Percentiles rank a stretch among this genome's conserved stretches.
Conservation (phyloP, 768 basidiomycete genomes). For the Termitomyces sp. region DNA sequence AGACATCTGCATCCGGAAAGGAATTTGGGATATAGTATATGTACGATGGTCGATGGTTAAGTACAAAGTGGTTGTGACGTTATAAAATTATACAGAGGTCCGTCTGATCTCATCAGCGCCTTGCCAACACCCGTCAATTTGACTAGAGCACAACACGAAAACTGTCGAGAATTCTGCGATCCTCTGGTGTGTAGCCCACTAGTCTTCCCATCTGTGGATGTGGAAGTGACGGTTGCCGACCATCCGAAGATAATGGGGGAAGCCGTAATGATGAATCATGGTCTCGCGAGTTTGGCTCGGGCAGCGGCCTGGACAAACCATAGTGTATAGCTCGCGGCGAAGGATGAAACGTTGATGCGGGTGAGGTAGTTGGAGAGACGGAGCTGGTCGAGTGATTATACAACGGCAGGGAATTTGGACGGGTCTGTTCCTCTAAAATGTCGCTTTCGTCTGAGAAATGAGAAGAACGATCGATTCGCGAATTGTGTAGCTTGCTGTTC, state of each 20-base stretch:
- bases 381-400: constrained; percentile 15
- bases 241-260: constrained; percentile 18
- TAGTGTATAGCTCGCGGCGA: constrained; percentile 16
- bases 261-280: constrained; percentile 16
- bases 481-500: constrained; percentile 57
- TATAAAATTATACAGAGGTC: constrained; percentile 3
- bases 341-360: neutral
- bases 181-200: constrained; percentile 45
- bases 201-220: constrained; percentile 25
- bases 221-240: constrained; percentile 16
- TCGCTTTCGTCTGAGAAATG: constrained; percentile 48
- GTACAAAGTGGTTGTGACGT: neutral
- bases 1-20: neutral
- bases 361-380: neutral
- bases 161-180: constrained; percentile 55
- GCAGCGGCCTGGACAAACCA: constrained; percentile 10
- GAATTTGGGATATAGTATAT: neutral
- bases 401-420: constrained; percentile 18
- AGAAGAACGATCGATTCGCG: constrained; percentile 41
- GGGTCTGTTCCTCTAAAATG: constrained; percentile 31
- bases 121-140: neutral
- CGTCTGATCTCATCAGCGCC: constrained; percentile 3
- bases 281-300: neutral
- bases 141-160: constrained; percentile 52
- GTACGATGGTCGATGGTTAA: neutral